Percentiles rank a stretch among this genome's conserved stretches.
Evolutionary conservation across 441 rosid species (phyloP).

Genomic region (Biscutella auriculata): DNA sequence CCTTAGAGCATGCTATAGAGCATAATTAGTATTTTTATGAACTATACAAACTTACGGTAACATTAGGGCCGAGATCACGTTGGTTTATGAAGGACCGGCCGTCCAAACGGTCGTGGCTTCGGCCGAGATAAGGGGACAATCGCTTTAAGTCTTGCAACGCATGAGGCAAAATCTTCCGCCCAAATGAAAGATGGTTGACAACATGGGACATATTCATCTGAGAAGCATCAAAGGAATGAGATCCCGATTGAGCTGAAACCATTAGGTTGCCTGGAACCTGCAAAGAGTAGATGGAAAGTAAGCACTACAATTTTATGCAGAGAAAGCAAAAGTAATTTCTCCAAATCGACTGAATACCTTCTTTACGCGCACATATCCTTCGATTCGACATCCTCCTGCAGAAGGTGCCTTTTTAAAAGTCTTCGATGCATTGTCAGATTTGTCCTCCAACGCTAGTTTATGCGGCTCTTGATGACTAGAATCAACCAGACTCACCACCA

Average conservation of each 20-base stretch:
- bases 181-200: constrained; percentile 80
- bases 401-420: constrained; percentile 44
- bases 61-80: constrained; percentile 69
- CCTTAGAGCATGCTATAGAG: background rate
- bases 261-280: constrained; percentile 96
- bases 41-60: constrained; percentile 56
- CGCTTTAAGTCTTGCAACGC: constrained; percentile 43
- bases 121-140: constrained; percentile 67
- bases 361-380: constrained; percentile 91
- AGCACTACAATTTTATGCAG: background rate
- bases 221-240: constrained; percentile 89
- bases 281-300: background rate
- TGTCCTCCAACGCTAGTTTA: constrained; percentile 39
- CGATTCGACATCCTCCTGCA: constrained; percentile 93
- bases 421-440: constrained; percentile 19
- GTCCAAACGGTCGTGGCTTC: constrained; percentile 68
- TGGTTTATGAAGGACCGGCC: constrained; percentile 76
- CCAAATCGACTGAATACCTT: constrained; percentile 37
- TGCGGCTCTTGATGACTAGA: constrained; percentile 50
- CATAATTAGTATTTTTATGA: constrained; percentile 27
- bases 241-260: constrained; percentile 73
- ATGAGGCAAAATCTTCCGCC: constrained; percentile 49
- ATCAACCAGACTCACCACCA: constrained; percentile 61
- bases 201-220: constrained; percentile 95
- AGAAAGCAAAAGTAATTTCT: constrained; percentile 1